A percentile compares a stretch with the other conserved stretches of the same genome.
phyloP scores from a whole-genome alignment of 1,284 basidiomycete genomes.

The Apiotrichum laibachii region DNA sequence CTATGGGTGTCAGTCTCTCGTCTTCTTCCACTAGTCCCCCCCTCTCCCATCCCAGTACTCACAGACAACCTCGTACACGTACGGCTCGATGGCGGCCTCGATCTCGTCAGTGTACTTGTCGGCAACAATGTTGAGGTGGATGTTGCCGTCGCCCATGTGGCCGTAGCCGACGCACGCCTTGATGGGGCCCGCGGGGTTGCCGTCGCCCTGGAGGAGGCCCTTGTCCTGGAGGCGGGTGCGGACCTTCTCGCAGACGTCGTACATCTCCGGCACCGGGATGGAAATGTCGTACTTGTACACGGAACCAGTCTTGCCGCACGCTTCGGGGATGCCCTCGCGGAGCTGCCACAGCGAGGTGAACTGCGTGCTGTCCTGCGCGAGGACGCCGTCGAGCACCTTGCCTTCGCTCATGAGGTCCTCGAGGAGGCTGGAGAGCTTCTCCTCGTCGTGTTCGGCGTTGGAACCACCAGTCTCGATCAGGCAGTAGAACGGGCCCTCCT shows the following conservation, averaged over 20 bases:
- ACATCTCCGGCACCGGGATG: constrained; percentile 83
- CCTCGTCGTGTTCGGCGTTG: constrained; percentile 89
- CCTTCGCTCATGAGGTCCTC: constrained; percentile 75
- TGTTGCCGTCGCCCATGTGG: constrained; percentile 94
- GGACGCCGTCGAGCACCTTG: constrained; percentile 83
- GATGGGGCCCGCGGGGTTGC: constrained; percentile 63
- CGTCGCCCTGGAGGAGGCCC: constrained; percentile 63
- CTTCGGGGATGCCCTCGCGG: constrained; percentile 92
- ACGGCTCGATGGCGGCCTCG: constrained; percentile 85
- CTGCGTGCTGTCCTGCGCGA: constrained; percentile 89
- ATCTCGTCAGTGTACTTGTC: constrained; percentile 77
- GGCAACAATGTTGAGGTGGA: constrained; percentile 94
- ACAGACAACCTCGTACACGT: constrained; percentile 85
- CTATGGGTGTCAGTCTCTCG: constrained; percentile 18
- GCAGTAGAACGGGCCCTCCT: constrained; percentile 82
- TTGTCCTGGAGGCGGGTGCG: constrained; percentile 69
- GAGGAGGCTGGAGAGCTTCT: constrained; percentile 85
- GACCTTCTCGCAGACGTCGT: constrained; percentile 80
- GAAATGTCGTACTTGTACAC: constrained; percentile 98
- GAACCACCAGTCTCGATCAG: constrained; percentile 92
- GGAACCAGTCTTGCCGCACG: constrained; percentile 89
- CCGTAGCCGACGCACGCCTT: constrained; percentile 88
- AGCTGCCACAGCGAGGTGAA: constrained; percentile 87
- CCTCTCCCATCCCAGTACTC: constrained; percentile 20
- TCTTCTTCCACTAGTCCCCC: too few species aligned